Conservation (phyloP, 257 asterid genomes). For the Solanum boliviense region DNA sequence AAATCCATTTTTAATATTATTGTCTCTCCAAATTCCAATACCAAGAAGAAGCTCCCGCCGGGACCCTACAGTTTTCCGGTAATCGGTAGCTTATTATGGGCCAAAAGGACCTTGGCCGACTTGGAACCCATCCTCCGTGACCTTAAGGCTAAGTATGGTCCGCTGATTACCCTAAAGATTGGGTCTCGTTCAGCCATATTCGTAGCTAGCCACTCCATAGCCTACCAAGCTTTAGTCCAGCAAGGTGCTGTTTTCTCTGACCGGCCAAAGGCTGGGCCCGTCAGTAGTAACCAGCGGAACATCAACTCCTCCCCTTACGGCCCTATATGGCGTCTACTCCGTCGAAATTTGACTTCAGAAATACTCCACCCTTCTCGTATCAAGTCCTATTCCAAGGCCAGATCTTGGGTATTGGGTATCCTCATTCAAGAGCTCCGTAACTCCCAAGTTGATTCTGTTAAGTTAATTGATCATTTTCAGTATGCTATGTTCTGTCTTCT, state of each 20-base stretch:
- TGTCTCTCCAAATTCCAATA: not conserved
- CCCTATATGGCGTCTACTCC: not conserved
- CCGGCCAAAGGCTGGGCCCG: not conserved
- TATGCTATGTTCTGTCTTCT: not conserved
- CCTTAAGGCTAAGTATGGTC: not conserved
- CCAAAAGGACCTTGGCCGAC: not conserved
- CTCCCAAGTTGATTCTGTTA: not conserved
- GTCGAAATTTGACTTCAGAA: not conserved
- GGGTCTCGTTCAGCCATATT: not conserved
- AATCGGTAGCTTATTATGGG: not conserved
- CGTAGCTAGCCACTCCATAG: not conserved
- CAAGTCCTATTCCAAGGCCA: not conserved
- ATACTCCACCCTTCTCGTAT: not conserved
- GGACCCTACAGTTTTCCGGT: not conserved
- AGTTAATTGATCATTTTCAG: not conserved
- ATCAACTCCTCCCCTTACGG: not conserved
- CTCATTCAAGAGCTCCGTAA: not conserved
- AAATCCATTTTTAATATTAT: not conserved
- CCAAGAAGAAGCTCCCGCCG: not conserved
- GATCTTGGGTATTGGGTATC: not conserved
- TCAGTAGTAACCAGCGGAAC: not conserved
- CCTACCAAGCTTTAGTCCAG: not conserved
- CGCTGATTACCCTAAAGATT: not conserved
- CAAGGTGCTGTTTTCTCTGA: not conserved
- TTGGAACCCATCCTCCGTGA: not conserved